Base-by-base conservation (phyloP, 1,139 yeast species). In the Casaregolazyma suthepensis region DNA sequence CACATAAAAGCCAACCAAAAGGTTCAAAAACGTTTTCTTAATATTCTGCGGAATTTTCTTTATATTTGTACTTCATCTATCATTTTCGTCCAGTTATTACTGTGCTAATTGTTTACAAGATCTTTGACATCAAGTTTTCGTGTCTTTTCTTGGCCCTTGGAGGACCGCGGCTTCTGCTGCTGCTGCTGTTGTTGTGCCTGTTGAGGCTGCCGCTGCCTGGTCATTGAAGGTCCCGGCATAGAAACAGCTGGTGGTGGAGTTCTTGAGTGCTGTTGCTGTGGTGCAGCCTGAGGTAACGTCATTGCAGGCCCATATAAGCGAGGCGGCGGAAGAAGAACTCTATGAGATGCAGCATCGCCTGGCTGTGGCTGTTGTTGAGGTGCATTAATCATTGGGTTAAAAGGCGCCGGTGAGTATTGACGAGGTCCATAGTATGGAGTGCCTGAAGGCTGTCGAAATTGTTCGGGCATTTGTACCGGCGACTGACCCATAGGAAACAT, bases 281-380 rank as follows among this genome's bases (percentile, higher is more conserved):
- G 49, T 17, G 42, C 47, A 15, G 54, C 50, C 31, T 19, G 48
- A 42, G 51, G 50, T 20, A 43, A 19, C 46, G 45, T 37, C 45
- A 17, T 29, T 18, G 43, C 45, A 35, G 51, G 50, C 19, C 29
- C 46, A 13, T 15, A 29, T 19, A 15, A 47, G 19, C 43, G 46
- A 19, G 43, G 54, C n/a, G 19, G 46, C 10, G 37, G 54, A 15
- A 35, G 52, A 12, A 20, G 52, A 18, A 19, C 26, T 17, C 17
- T 29, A 22, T 17, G 43, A 18, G 38, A 22, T 26, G 31, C 49
- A n/a, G 43, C 40, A 2, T 10, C 23, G 6, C 23, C 42, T 35
- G 12, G 20, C 31, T 19, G 45, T 9, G 38, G 51, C 46, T n/a
- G 40, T 18, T 42, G 46, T 31, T 31, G 43, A 9, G 22, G 43